phyloP scores from a whole-genome alignment of 2,329 filamentous ascomycete species.

The Clathrospora elynae region DNA sequence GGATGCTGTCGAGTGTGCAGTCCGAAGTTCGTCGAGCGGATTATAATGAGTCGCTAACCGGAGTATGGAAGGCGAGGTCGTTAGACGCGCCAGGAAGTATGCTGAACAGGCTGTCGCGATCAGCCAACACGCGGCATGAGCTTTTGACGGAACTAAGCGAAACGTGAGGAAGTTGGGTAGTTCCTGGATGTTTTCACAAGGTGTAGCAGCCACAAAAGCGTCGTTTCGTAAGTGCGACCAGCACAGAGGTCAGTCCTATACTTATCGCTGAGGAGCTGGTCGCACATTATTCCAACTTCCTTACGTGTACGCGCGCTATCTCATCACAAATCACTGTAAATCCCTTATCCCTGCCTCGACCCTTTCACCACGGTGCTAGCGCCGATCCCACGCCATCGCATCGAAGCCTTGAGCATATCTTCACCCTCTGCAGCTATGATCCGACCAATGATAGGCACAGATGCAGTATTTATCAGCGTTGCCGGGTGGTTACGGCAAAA shows the following conservation, averaged over 20 bases:
- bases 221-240: background rate
- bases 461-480: no score
- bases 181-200: no score
- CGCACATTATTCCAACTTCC: slow-evolving; percentile 1
- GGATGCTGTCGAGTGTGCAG: background rate
- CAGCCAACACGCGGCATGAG: no score
- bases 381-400: slow-evolving; percentile 6
- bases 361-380: background rate
- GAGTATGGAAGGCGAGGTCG: no score
- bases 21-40: background rate
- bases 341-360: background rate
- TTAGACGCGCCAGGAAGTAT: no score
- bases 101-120: no score
- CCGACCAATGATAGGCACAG: no score
- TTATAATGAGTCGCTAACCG: background rate
- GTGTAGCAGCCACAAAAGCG: no score
- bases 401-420: no score
- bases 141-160: background rate
- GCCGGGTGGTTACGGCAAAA: no score
- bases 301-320: background rate
- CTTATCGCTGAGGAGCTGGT: background rate
- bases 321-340: slow-evolving; percentile 1
- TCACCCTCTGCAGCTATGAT: no score
- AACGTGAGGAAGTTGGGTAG: background rate
- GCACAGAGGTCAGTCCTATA: slow-evolving; percentile 4